Conservation (phyloP, 208 protist genomes). For the Trichomonas vaginalis region DNA sequence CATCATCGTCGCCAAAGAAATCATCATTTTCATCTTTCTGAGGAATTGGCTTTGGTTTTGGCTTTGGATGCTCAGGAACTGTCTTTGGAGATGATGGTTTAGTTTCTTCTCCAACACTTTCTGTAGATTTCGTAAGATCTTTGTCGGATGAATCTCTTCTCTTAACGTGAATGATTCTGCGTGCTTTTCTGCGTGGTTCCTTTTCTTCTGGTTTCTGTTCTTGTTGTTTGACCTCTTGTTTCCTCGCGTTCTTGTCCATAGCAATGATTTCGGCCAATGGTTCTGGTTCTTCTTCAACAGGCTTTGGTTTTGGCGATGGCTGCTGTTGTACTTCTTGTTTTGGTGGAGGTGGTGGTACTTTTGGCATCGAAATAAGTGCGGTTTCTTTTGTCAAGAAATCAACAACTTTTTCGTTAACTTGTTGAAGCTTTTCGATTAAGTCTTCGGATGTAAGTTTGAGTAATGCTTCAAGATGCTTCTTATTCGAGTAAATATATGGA, state of each 20-base stretch:
- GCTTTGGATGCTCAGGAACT: not conserved
- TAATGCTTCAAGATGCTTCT: too few relatives aligned
- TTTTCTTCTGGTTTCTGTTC: not conserved
- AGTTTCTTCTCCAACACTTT: not conserved
- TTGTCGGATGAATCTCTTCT: not conserved
- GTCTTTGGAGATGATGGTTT: not conserved
- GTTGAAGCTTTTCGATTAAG: not conserved
- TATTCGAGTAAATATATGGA: not conserved
- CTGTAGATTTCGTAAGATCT: too few relatives aligned
- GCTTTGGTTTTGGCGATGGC: not conserved
- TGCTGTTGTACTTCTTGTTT: not conserved
- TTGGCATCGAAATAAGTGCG: not conserved
- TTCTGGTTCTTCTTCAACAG: not conserved
- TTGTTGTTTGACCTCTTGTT: not conserved
- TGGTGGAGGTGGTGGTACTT: not conserved
- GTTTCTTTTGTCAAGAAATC: not conserved
- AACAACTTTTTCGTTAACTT: not conserved
- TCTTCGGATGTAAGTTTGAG: not conserved
- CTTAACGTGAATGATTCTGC: not conserved
- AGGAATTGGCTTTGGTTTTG: not conserved
- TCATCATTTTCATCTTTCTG: not conserved
- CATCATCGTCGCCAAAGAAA: not conserved
- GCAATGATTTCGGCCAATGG: not conserved
- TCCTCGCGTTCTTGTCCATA: not conserved
- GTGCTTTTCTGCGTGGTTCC: not conserved